These are phyloP conservation scores for Bimuria novae-zelandiae DNA, from an alignment of 2,329 filamentous ascomycete species.

Conservation along the genomic window DNA sequence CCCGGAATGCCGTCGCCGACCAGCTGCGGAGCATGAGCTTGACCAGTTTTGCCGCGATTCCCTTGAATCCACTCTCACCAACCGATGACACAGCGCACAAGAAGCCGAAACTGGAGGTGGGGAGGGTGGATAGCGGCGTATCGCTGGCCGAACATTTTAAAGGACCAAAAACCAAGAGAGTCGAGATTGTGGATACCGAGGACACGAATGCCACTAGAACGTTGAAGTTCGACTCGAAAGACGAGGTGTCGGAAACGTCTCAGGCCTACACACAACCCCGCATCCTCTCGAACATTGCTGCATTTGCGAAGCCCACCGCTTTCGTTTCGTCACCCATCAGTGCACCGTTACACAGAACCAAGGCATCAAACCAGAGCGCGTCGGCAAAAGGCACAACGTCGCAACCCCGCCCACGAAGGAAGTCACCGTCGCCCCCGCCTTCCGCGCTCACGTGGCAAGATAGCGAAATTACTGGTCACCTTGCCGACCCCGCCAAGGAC, in stretches of 20 bases:
- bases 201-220: conserved; percentile 12
- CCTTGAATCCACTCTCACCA: conserved; percentile 41
- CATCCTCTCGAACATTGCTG: conserved; percentile 36
- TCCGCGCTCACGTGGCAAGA: conserved; percentile 60
- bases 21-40: conserved; percentile 42
- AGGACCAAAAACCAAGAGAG: conserved; percentile 5
- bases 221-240: conserved; percentile 12
- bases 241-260: conserved; percentile 41
- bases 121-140: conserved; percentile 22
- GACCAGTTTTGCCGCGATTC: conserved; percentile 30
- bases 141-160: conserved; percentile 19
- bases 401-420: conserved; percentile 26
- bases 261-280: conserved; percentile 35
- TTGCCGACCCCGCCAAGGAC: conserved; percentile 54
- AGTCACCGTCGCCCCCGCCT: conserved; percentile 38
- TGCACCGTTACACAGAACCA: conserved; percentile 11
- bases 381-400: conserved; percentile 12
- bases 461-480: conserved; percentile 65
- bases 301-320: conserved; percentile 36
- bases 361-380: conserved; percentile 9
- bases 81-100: conserved; percentile 41
- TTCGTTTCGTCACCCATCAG: conserved; percentile 26
- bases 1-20: conserved; percentile 43
- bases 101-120: conserved; percentile 41
- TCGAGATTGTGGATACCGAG: conserved; percentile 4